Base-by-base conservation (phyloP, 257 asterid genomes). In the Rhazya stricta region DNA sequence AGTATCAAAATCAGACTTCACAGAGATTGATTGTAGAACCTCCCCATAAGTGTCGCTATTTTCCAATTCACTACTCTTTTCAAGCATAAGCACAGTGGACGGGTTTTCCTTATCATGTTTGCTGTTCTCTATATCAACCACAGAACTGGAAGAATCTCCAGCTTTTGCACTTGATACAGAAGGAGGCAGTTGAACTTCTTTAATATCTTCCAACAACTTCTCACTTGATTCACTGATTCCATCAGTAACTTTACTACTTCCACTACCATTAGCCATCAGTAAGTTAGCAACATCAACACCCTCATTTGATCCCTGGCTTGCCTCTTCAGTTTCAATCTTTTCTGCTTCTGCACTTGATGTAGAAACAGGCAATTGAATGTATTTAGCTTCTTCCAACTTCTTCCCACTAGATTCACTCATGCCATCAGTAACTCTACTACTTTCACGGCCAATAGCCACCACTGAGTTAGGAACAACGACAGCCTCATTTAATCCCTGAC, bases 201-300 rank as follows among this genome's bases (percentile, higher is more conserved):
- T 19, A 8, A 76, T 62, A 19, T 41, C 75, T 68, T 62, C 73
- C 15, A 74, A 16, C n/a, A 61, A 61, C 2, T 12, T 30, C 39
- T 36, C 76, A 57, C 50, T 30, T 69, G 56, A 42, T 48, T 27
- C 60, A 69, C 58, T 25, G 8, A 65, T 80, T 70, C 46, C 79
- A 48, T 81, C 85, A 7, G 70, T 72, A 72, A 51, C 74, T 51
- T 46, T 63, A 81, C 61, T 62, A n/a, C 63, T 53, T 37, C 73
- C 46, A 45, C 63, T 58, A 65, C 36, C 76, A 67, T 42, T 36
- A 51, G 41, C 63, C 53, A 58, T 74, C 45, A 73, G 36, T 54
- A 85, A 76, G 70, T 75, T 80, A 73, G 74, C 32, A 58, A 46
- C 56, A 81, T 79, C 84, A 79, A 48, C 72, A 37, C 45, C 82